Percentiles rank a stretch among this genome's conserved stretches.
Evolutionary conservation across 2,329 filamentous ascomycete genomes (phyloP).

Genomic region (Cryphonectria japonica): DNA sequence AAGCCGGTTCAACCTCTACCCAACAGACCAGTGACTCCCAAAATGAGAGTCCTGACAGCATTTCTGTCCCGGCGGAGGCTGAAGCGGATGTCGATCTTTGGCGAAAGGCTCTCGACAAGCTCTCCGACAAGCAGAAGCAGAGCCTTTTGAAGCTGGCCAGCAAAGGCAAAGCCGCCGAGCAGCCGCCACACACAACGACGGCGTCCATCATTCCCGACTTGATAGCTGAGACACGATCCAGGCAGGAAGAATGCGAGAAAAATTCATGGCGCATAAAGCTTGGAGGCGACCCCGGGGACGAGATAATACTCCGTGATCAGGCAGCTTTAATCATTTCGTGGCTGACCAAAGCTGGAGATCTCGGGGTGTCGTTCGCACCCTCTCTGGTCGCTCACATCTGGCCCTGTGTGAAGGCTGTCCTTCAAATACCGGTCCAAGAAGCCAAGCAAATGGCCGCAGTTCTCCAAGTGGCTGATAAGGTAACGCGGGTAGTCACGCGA

Average conservation of each 20-base stretch:
- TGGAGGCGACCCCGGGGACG: neutral
- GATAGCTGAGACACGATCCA: neutral
- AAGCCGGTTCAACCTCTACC: neutral
- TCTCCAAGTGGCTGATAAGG: neutral
- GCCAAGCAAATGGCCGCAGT: constrained; percentile 9
- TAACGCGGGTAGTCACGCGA: neutral
- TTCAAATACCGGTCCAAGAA: constrained; percentile 2
- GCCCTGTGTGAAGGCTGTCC: neutral
- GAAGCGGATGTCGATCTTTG: constrained; percentile 2
- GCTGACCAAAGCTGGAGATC: constrained; percentile 12
- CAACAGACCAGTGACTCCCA: neutral
- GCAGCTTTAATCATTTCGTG: constrained; percentile 1
- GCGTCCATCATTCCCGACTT: constrained; percentile 2
- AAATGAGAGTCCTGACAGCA: neutral
- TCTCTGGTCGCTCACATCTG: constrained; percentile 1
- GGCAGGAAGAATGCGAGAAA: constrained; percentile 8
- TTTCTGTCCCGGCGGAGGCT: neutral
- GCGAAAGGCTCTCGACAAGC: constrained; percentile 3
- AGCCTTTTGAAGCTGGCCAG: neutral
- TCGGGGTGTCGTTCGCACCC: constrained; percentile 1
- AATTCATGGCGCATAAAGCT: neutral
- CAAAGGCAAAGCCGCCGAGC: neutral
- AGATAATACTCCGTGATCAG: constrained; percentile 13
- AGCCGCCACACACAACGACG: too few species aligned
- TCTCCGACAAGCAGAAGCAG: neutral